Conservation (phyloP, 495 filamentous ascomycete genomes). For the Podospora australis region DNA sequence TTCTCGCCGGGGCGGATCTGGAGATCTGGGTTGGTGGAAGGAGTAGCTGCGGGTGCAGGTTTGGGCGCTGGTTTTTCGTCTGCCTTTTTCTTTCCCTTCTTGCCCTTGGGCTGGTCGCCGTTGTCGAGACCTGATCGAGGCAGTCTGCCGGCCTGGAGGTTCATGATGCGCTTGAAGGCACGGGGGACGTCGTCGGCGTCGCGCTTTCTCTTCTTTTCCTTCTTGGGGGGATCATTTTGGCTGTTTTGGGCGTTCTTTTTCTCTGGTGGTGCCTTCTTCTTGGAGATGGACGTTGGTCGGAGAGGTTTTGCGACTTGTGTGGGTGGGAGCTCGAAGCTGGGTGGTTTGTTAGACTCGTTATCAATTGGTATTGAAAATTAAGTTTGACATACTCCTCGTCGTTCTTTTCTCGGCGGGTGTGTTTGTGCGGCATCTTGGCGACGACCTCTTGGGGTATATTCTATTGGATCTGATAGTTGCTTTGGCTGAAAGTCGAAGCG, state of each 20-base stretch:
- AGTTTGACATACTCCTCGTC: conserved; percentile 30
- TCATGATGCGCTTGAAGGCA: conserved; percentile 78
- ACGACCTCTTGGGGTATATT: no score
- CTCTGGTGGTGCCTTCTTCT: conserved; percentile 23
- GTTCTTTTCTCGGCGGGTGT: conserved; percentile 56
- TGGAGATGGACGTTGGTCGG: conserved; percentile 44
- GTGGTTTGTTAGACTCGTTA: conserved; percentile 13
- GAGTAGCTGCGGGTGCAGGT: not conserved
- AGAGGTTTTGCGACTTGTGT: conserved; percentile 62
- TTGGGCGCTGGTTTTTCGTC: conserved; percentile 11
- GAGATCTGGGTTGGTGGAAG: conserved; percentile 16
- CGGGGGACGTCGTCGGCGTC: conserved; percentile 72
- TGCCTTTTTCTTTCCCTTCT: conserved; percentile 44
- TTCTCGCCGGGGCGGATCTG: conserved; percentile 77
- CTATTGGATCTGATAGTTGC: not conserved
- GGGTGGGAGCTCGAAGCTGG: conserved; percentile 70
- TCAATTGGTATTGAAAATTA: not conserved
- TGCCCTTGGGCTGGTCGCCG: conserved; percentile 40
- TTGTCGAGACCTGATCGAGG: conserved; percentile 63
- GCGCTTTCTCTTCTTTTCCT: conserved; percentile 37
- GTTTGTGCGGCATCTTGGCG: conserved; percentile 73
- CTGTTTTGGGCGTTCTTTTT: not conserved
- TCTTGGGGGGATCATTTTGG: conserved; percentile 9
- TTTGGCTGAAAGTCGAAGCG: not conserved
- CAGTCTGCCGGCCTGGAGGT: conserved; percentile 51